Conservation (phyloP, 441 rosid species). For the Metrosideros polymorpha region DNA sequence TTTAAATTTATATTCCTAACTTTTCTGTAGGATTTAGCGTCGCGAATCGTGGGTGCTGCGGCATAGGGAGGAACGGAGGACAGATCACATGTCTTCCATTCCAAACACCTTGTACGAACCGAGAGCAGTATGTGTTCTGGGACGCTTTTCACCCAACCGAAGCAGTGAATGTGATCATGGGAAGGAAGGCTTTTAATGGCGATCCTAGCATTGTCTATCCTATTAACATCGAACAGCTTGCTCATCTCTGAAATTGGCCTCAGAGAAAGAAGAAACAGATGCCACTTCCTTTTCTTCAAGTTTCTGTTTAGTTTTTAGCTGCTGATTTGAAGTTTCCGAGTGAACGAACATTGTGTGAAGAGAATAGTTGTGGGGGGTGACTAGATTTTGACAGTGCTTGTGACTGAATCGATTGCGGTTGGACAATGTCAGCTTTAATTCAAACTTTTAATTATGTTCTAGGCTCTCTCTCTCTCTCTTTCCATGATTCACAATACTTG, state of each 20-base stretch:
- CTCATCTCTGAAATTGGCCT: constrained; percentile 12
- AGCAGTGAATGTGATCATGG: constrained; percentile 75
- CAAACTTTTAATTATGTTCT: neutral
- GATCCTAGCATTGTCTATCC: constrained; percentile 51
- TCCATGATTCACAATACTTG: neutral
- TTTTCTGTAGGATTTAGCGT: constrained; percentile 53
- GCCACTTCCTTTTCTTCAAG: neutral
- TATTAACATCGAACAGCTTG: constrained; percentile 69
- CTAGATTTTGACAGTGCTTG: neutral
- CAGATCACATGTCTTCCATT: constrained; percentile 90
- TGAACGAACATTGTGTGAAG: neutral
- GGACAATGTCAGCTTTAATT: neutral
- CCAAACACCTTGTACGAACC: constrained; percentile 67
- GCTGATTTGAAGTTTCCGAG: neutral
- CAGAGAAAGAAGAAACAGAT: neutral
- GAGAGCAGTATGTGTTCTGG: constrained; percentile 78
- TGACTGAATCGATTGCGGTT: neutral
- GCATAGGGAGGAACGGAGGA: constrained; percentile 81
- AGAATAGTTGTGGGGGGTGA: neutral
- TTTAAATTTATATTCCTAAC: neutral
- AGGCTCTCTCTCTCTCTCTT: neutral
- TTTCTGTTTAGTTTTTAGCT: neutral
- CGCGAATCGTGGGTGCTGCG: constrained; percentile 73
- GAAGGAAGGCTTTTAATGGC: constrained; percentile 58
- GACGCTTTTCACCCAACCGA: constrained; percentile 97